phyloP scores from a whole-genome alignment of 1,284 basidiomycete species.

The Malassezia pachydermatis region DNA sequence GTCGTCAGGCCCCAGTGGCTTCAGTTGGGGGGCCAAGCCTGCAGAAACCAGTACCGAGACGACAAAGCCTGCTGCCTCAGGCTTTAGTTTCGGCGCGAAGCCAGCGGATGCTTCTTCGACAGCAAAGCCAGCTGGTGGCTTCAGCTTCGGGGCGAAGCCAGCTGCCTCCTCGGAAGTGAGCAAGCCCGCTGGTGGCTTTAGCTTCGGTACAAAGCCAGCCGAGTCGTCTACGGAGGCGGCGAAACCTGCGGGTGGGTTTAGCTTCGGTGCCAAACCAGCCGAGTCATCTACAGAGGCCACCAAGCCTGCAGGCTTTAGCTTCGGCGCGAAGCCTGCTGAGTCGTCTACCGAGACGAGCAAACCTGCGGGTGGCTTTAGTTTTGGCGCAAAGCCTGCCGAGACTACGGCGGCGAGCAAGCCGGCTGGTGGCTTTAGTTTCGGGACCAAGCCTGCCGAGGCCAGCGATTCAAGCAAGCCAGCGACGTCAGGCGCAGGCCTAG shows the following conservation, averaged over 20 bases:
- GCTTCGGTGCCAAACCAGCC: slow-evolving; percentile 21
- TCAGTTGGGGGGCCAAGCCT: slow-evolving; percentile 12
- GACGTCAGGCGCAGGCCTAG: background rate
- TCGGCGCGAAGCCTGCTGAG: slow-evolving; percentile 6
- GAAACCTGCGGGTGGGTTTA: slow-evolving; percentile 22
- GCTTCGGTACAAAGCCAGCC: background rate
- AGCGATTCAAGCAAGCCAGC: background rate
- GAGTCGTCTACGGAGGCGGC: slow-evolving; percentile 1
- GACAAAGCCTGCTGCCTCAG: background rate
- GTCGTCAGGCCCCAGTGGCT: slow-evolving; percentile 17
- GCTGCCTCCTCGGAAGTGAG: slow-evolving; percentile 11
- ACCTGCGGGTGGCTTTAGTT: slow-evolving; percentile 11
- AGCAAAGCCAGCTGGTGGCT: background rate
- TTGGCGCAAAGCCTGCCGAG: background rate
- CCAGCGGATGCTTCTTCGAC: background rate
- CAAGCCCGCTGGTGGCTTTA: slow-evolving; percentile 3
- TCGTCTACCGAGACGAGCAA: background rate
- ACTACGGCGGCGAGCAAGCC: slow-evolving; percentile 15
- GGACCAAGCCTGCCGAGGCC: slow-evolving; percentile 12
- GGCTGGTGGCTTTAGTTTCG: slow-evolving; percentile 17
- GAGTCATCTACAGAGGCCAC: background rate
- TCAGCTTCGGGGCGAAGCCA: slow-evolving; percentile 10
- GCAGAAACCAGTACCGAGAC: too few relatives aligned
- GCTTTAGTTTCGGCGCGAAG: slow-evolving; percentile 8
- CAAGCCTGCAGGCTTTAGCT: slow-evolving; percentile 14